Evolutionary conservation across 139 green algal species (phyloP), one percentile per base, ranked within the genome.

Genomic region (Tetradesmus obliquus): DNA sequence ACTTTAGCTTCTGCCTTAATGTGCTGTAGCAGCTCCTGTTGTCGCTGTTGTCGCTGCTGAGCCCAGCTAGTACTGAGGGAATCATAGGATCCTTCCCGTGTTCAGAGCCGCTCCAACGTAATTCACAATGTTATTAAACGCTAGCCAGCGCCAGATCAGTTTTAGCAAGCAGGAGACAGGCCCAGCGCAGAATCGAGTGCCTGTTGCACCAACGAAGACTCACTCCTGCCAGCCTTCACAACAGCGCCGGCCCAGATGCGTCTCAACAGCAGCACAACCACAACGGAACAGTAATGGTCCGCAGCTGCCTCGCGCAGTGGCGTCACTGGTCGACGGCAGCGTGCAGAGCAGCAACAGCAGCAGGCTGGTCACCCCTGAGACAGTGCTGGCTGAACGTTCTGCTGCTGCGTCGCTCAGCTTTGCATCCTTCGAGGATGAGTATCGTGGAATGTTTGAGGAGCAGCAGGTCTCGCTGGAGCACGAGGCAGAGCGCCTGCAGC

Each of bases 381-480:
- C 66, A 76, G 66, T 76, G 66, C 66, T 76, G 66, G 66, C 66
- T 19, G 66, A 76, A 5, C 15, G n/a, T 19, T 76, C 66, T 76
- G 66, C 66, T 76, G 66, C n/a, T 76, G 15, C 66, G 1, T 76
- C 69, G 8, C 72, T 91, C 54, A 91, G 87, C 87, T 91, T 87
- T 4, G n/a, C 80, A 8, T 85, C 62, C 45, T 91, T 86, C 55
- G 88, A 91, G 88, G 88, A 91, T 22, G 88, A 91, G 76, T 91
- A 87, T 66, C 82, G 88, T 8, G 76, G 32, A n/a, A 79, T 86
- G 76, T 19, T 91, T n/a, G 55, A 80, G 55, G 22, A 80, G 76
- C 88, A 91, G 79, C 58, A 90, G 57, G 83, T 90, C 15, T 92
- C 71, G 15, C 83, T 92, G 22, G 45, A 81, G 32, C 80, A 89